These are phyloP conservation scores for Backusella morwellensis DNA, from an alignment of 192 early-diverging fungal species.

Conservation along the genomic window DNA sequence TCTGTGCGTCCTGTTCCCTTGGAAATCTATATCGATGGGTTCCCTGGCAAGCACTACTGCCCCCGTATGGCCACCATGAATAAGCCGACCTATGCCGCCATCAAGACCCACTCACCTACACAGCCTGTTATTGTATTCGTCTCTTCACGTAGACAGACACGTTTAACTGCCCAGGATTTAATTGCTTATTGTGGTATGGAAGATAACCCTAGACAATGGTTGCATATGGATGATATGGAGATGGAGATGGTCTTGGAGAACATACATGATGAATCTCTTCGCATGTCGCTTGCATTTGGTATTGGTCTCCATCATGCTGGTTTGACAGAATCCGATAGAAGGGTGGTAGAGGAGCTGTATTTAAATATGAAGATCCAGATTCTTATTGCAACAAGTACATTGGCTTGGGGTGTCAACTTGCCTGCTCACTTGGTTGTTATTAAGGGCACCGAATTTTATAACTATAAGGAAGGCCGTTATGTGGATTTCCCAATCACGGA, in stretches of 20 bases:
- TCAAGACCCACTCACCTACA: constrained; percentile 89
- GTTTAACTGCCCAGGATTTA: constrained; percentile 94
- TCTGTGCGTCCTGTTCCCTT: constrained; percentile 97
- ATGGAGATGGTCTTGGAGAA: constrained; percentile 68
- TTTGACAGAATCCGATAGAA: constrained; percentile 82
- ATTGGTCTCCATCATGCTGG: constrained; percentile 98
- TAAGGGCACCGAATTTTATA: constrained; percentile 98
- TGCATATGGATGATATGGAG: constrained; percentile 82
- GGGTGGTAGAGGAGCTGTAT: constrained; percentile 91
- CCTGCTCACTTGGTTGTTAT: constrained; percentile 97
- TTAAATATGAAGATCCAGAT: constrained; percentile 94
- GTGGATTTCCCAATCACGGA: constrained; percentile 98
- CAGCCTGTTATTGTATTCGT: constrained; percentile 99
- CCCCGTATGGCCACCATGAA: constrained; percentile 99
- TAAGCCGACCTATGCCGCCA: constrained; percentile 93
- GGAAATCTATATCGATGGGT: constrained; percentile 97
- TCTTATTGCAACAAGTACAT: constrained; percentile 90
- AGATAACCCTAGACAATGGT: constrained; percentile 87
- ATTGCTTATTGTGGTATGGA: constrained; percentile 92
- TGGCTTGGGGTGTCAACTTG: constrained; percentile 98
- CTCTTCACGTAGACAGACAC: constrained; percentile 94
- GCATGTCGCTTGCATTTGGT: constrained; percentile 85
- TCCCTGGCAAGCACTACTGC: constrained; percentile 95
- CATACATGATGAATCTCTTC: constrained; percentile 80
- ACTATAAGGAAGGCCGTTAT: constrained; percentile 85